phyloP scores from a whole-genome alignment of 345 rosid genomes.

The Erodium maritimum region DNA sequence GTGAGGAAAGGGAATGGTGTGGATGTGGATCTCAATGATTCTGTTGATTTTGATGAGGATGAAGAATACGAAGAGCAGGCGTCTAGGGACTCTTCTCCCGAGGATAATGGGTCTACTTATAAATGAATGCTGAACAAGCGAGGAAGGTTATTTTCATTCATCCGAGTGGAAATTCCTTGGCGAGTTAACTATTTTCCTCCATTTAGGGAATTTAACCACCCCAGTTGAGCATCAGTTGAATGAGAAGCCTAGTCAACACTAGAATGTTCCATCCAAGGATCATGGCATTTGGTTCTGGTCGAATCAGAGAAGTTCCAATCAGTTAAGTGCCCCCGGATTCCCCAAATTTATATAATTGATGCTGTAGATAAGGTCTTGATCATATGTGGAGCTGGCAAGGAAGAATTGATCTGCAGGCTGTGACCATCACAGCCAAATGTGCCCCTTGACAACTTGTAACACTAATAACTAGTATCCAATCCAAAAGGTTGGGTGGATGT shows the following conservation, averaged over 20 bases:
- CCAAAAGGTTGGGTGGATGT: background rate
- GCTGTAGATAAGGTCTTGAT: no score
- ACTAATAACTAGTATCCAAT: background rate
- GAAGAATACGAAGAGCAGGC: constrained; percentile 62
- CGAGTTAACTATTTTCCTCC: no score
- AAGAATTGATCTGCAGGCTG: no score
- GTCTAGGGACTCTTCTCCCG: constrained; percentile 52
- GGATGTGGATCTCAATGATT: constrained; percentile 66
- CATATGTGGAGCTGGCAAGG: no score
- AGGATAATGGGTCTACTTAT: constrained; percentile 32
- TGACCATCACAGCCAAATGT: no score
- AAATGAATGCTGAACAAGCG: background rate
- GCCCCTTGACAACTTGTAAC: background rate
- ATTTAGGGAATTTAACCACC: no score
- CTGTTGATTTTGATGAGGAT: constrained; percentile 61
- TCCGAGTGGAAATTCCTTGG: background rate
- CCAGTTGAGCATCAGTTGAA: no score
- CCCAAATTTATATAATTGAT: background rate
- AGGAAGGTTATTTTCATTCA: background rate
- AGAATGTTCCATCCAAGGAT: no score
- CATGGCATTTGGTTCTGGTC: no score
- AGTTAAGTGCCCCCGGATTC: background rate
- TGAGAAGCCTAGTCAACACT: no score
- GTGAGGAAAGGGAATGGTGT: constrained; percentile 81
- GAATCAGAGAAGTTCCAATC: background rate